Conservation (phyloP, 805 yeast species). For the Zygotorulaspora sp. region DNA sequence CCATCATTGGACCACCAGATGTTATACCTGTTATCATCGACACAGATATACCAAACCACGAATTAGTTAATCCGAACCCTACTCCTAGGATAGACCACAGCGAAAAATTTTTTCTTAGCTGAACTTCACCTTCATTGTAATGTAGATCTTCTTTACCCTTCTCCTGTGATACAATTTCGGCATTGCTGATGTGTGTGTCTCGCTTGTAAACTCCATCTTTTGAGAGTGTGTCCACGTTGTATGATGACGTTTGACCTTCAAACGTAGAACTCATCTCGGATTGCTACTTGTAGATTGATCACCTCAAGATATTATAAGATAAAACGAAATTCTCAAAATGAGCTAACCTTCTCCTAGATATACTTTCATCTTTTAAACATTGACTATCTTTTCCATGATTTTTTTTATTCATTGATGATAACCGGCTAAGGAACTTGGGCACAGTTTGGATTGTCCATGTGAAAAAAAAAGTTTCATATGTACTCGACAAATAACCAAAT, state of each 20-base stretch:
- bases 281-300: neutral
- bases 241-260: constrained; percentile 6
- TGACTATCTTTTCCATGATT: too few species aligned
- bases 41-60: constrained; percentile 63
- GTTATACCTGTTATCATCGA: constrained; percentile 52
- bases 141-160: neutral
- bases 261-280: neutral
- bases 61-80: constrained; percentile 58
- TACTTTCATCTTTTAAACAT: too few species aligned
- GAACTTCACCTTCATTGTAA: constrained; percentile 25
- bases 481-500: neutral
- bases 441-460: neutral
- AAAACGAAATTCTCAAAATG: too few species aligned
- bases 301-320: neutral
- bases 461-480: neutral
- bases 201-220: constrained; percentile 10
- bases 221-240: constrained; percentile 5
- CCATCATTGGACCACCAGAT: constrained; percentile 58
- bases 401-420: too few species aligned
- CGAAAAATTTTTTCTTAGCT: constrained; percentile 41
- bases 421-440: too few species aligned
- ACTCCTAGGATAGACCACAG: constrained; percentile 52
- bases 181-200: constrained; percentile 5
- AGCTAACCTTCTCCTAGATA: too few species aligned
- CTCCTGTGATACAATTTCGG: constrained; percentile 2